Evolutionary conservation across 768 basidiomycete species (phyloP), one percentile per base, ranked within the genome.

Genomic region (Phylloporus rhodoxanthus): DNA sequence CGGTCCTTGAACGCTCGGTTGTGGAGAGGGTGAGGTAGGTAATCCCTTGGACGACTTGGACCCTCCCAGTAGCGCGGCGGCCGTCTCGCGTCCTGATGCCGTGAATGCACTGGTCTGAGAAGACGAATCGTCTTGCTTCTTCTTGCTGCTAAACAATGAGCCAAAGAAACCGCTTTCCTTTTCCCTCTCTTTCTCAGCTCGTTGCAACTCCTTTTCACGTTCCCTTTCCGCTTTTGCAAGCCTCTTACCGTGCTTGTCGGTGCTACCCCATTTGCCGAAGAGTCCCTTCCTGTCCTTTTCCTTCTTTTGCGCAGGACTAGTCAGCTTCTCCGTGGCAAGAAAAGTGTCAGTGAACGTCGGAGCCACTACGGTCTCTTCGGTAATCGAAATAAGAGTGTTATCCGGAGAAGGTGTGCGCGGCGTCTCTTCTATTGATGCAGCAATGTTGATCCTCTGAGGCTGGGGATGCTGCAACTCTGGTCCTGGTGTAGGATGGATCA

Each of bases 121-220:
- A 41, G 74, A 66, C 13, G 72, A 65, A 38, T 94, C 90, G 36
- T 90, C 85, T 58, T 83, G 84, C 77, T 93, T 96, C 76, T 89
- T 91, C 65, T 79, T 83, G 56, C 84, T 76, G 20, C 91, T 84
- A 65, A 97, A 97, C 4, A 97, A 73, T 10, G 90, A 91, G 2
- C 92, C 91, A 56, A 98, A 91, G 74, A 97, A 96, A 2, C 91
- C 77, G 17, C 80, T 70, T n/a, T 87, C 85, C 55, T 76, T 75
- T 52, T 45, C 45, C 25, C 19, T 47, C 48, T 75, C 76, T 60
- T 79, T 80, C 56, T 84, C 78, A 38, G 74, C 44, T 19, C 66
- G 61, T 43, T 65, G 68, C 15, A 45, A 72, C 54, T 79, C 76
- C 63, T 76, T 78, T 58, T 79, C 76, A 45, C 62, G 71, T 53